These are phyloP conservation scores for Polygonum maritimum DNA, from an alignment of 148 eudicot species.

Conservation along the genomic window DNA sequence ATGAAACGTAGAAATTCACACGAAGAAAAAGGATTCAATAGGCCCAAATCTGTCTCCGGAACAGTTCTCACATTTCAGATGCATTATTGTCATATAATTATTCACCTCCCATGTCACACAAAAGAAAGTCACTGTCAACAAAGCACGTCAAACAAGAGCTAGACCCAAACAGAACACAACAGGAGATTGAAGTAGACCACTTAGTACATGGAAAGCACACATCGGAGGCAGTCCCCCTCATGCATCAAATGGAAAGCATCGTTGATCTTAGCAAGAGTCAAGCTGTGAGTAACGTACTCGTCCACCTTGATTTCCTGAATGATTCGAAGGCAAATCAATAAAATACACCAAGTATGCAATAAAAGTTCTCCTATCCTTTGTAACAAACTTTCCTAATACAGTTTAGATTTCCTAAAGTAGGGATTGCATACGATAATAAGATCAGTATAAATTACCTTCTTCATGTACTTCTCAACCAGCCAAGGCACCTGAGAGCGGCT, in stretches of 20 bases:
- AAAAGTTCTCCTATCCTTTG: not conserved
- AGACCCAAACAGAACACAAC: not conserved
- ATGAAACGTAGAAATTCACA: not conserved
- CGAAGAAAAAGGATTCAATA: not conserved
- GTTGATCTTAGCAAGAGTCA: conserved; percentile 72
- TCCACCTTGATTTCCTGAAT: conserved; percentile 96
- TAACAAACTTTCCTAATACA: no score
- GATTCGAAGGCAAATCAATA: not conserved
- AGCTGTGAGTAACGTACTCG: conserved; percentile 83
- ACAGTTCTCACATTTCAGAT: not conserved
- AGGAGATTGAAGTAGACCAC: conserved; percentile 2
- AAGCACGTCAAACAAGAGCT: not conserved
- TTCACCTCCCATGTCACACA: not conserved
- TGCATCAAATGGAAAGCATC: conserved; percentile 92
- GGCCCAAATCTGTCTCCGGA: not conserved
- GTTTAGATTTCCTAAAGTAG: no score
- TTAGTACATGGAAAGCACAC: conserved; percentile 45
- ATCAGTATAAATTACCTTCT: conserved; percentile 41
- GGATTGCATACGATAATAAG: no score
- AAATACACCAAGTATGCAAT: not conserved
- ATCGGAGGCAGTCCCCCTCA: conserved; percentile 83
- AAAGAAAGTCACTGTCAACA: conserved; percentile 2
- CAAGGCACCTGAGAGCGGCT: conserved; percentile 99
- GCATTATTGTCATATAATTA: not conserved
- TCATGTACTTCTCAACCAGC: conserved; percentile 96